Conservation (phyloP, 2,329 filamentous ascomycete genomes). For the Ascochyta koolunga region DNA sequence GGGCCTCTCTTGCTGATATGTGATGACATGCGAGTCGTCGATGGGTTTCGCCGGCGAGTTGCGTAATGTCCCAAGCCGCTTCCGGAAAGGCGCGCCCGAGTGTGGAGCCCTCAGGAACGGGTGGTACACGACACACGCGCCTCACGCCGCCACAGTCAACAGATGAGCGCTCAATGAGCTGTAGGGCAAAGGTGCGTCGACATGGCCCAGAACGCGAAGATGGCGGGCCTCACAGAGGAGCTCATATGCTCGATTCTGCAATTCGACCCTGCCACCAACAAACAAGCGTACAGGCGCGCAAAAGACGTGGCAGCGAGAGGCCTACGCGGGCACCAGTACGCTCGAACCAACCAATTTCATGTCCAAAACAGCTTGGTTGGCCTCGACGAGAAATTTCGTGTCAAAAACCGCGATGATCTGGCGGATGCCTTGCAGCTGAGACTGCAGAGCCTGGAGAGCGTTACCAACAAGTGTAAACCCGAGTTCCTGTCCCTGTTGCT, state of each 20-base stretch:
- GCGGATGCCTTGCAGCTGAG: constrained; percentile 70
- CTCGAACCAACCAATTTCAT: constrained; percentile 58
- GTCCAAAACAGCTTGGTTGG: constrained; percentile 50
- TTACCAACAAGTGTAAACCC: constrained; percentile 70
- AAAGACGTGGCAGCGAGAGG: constrained; percentile 49
- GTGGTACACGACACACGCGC: constrained; percentile 3
- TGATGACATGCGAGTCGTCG: constrained; percentile 10
- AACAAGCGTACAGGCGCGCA: constrained; percentile 44
- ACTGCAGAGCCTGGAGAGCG: constrained; percentile 63
- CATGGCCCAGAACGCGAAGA: constrained; percentile 74
- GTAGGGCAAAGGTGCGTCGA: constrained; percentile 13
- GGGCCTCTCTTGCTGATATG: constrained; percentile 1
- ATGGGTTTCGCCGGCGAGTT: constrained; percentile 15
- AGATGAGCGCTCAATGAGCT: neutral
- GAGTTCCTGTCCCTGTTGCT: constrained; percentile 81
- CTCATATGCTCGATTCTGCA: constrained; percentile 70
- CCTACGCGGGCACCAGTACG: constrained; percentile 50
- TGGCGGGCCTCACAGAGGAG: constrained; percentile 71
- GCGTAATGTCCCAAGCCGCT: constrained; percentile 17
- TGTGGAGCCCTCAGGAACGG: constrained; percentile 11
- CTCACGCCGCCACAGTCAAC: constrained; percentile 2
- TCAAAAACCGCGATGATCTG: constrained; percentile 79
- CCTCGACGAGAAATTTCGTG: constrained; percentile 83
- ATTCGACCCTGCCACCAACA: constrained; percentile 46
- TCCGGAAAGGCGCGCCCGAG: constrained; percentile 6